Evolutionary conservation across 805 yeast genomes (phyloP).

Genomic region (Ogataea sp.): DNA sequence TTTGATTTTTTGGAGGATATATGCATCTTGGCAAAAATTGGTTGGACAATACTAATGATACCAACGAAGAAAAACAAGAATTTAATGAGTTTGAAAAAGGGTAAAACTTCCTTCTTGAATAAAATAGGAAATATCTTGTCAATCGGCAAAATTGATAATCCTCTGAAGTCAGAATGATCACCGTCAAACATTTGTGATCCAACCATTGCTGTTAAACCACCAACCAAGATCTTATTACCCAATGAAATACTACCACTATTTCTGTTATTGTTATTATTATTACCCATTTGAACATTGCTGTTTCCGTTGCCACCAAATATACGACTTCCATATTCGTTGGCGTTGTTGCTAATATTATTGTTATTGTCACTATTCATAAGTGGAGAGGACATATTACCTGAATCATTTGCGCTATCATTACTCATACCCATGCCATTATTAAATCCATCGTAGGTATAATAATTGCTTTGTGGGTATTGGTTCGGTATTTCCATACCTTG

Average conservation of each 20-base stretch:
- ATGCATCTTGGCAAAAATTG: conserved; percentile 2
- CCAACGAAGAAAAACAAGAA: conserved; percentile 15
- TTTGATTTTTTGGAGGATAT: not conserved
- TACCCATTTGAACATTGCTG: no score
- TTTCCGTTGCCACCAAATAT: no score
- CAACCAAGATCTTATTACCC: conserved; percentile 21
- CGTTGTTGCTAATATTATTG: no score
- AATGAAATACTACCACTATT: not conserved
- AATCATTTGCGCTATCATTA: not conserved
- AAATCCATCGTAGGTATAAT: not conserved
- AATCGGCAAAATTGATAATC: conserved; percentile 18
- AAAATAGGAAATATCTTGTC: conserved; percentile 16
- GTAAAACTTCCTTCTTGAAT: conserved; percentile 8
- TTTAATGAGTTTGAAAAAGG: conserved; percentile 6
- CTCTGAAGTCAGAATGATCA: conserved; percentile 11
- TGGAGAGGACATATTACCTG: not conserved
- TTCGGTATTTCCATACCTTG: no score
- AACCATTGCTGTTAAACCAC: conserved; percentile 26
- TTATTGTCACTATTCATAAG: no score
- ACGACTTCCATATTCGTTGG: no score
- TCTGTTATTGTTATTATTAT: not conserved
- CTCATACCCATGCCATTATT: not conserved
- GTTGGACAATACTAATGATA: conserved; percentile 11
- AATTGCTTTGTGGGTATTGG: not conserved
- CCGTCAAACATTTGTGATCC: conserved; percentile 21